Base-by-base conservation (phyloP, 1,284 basidiomycete genomes). In the Trichosporon ovoides region DNA sequence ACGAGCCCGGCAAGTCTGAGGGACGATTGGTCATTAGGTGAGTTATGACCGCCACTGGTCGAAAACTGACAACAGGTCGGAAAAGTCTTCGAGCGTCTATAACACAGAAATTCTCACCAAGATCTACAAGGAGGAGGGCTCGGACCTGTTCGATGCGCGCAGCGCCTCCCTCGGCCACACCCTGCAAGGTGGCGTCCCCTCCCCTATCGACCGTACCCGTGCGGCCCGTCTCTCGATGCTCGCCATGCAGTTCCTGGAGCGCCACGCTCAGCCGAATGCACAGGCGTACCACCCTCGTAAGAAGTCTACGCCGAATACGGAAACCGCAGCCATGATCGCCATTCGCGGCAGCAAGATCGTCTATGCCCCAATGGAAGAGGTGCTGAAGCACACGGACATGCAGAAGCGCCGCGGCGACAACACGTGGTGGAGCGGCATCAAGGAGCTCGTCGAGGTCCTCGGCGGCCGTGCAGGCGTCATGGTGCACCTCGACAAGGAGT, bases 131-230 rank as follows among this genome's bases (percentile, higher is more conserved):
- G 93, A 97, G 71, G 95, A 98, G 78, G 95, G 95, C 43, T 85
- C 85, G n/a, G 73, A 82, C 7, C 81, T 96, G n/a, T 98, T 98
- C 72, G 96, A 98, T 78, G 86, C 95, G 18, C 87, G 96, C 51
- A 89, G 86, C 12, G 96, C 95, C 16, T 87, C 89, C 3, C 85
- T 99, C 19, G 95, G 96, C 11, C 96, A 98, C 79, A 97, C 93
- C 1, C 81, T 98, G 10, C 95, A 99, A 74, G 95, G 95, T 18
- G 92, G 92, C 6, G 87, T 91, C 4, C 95, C 95, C 3, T 95
- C 93, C 0, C 95, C 95, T 0, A 82, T 91, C 65, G 96, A 98
- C 79, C 89, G 95, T 59, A 86, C 89, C 0, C 87, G 92, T 18
- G 95, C 92, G 1, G 88, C 90, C 1, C 87, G 94, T 49, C 83